A percentile compares a stretch with the other conserved stretches of the same genome.
These are phyloP conservation scores for Rhynchospora pubera DNA, from an alignment of 176 grass and related monocot species.

Conservation along the genomic window DNA sequence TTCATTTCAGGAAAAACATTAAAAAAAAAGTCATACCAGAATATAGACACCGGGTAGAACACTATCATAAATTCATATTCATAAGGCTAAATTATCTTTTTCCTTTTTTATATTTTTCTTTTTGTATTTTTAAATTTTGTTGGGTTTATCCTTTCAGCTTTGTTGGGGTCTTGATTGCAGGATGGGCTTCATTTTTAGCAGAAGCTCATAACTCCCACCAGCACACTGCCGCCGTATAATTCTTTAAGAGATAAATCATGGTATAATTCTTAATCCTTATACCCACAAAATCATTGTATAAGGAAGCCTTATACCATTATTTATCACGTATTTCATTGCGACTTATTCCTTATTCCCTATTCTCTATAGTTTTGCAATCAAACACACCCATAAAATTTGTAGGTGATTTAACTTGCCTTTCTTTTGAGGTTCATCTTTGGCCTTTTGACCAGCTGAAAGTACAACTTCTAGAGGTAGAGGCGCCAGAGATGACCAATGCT, in stretches of 20 bases:
- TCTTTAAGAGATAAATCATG: not conserved
- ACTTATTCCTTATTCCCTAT: too few relatives aligned
- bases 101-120: not conserved
- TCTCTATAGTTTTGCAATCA: too few relatives aligned
- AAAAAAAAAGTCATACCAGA: not conserved
- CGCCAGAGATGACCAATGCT: slow-evolving; percentile 96
- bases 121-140: not conserved
- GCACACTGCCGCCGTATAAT: not conserved
- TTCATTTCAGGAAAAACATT: not conserved
- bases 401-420: slow-evolving; percentile 36
- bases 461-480: slow-evolving; percentile 95
- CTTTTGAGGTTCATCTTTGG: slow-evolving; percentile 70
- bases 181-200: not conserved
- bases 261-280: too few relatives aligned
- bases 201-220: not conserved
- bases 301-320: too few relatives aligned
- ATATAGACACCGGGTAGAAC: not conserved
- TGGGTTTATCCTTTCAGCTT: too few relatives aligned
- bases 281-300: too few relatives aligned
- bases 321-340: too few relatives aligned
- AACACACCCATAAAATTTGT: too few relatives aligned
- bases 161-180: too few relatives aligned
- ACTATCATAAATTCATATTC: not conserved
- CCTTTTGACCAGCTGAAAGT: slow-evolving; percentile 95
- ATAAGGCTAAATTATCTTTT: not conserved